A percentile compares a stretch with the other conserved stretches of the same genome.
These are phyloP conservation scores for Clathrospora elynae DNA, from an alignment of 2,329 filamentous ascomycete genomes.

Conservation along the genomic window DNA sequence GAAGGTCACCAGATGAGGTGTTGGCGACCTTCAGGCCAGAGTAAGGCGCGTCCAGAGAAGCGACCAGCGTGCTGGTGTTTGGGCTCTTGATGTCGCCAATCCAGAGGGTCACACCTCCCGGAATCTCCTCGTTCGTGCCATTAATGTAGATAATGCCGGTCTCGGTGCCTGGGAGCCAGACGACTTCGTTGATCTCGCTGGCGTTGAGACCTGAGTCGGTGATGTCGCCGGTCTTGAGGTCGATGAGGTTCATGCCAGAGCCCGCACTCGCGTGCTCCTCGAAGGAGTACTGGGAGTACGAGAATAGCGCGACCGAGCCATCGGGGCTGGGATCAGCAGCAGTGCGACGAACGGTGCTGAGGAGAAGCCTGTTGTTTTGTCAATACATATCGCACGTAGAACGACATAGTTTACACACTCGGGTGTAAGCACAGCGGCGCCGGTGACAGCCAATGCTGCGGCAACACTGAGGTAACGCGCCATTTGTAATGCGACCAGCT, in stretches of 20 bases:
- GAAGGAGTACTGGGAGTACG: slow-evolving; percentile 79
- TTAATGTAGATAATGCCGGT: slow-evolving; percentile 67
- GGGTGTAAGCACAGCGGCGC: slow-evolving; percentile 43
- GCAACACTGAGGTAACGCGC: slow-evolving; percentile 42
- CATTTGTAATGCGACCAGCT: slow-evolving; percentile 40
- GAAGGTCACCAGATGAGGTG: slow-evolving; percentile 47
- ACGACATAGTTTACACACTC: slow-evolving; percentile 30
- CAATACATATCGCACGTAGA: background rate
- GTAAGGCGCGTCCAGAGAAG: slow-evolving; percentile 54
- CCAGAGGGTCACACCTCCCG: slow-evolving; percentile 46
- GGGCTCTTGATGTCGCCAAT: slow-evolving; percentile 41
- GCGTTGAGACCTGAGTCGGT: slow-evolving; percentile 38
- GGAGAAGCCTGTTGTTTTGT: slow-evolving; percentile 50
- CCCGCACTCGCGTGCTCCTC: slow-evolving; percentile 66
- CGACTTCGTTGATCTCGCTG: slow-evolving; percentile 42
- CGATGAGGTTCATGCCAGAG: slow-evolving; percentile 54
- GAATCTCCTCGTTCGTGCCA: slow-evolving; percentile 63
- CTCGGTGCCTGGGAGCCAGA: slow-evolving; percentile 43
- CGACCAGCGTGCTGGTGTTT: slow-evolving; percentile 39
- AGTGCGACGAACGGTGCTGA: slow-evolving; percentile 75
- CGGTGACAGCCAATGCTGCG: slow-evolving; percentile 41
- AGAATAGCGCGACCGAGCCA: slow-evolving; percentile 69
- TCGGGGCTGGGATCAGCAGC: slow-evolving; percentile 68
- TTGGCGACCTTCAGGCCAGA: slow-evolving; percentile 56
- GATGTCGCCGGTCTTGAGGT: slow-evolving; percentile 42